Conservation (phyloP, 805 yeast genomes). For the Yamadazyma ubonensis region DNA sequence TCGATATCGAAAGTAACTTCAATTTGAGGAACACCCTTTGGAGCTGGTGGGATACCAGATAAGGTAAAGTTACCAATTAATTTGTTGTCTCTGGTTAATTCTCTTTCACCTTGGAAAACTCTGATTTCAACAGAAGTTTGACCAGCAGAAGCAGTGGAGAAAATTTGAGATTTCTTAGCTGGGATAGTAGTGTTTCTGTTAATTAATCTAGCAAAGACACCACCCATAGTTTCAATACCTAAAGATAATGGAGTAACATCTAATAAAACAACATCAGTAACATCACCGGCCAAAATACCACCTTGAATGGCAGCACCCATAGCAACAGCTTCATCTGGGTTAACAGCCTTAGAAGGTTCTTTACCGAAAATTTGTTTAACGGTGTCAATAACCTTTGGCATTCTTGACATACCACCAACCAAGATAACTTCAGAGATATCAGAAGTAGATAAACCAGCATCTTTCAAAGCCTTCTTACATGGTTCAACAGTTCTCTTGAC, state of each 20-base stretch:
- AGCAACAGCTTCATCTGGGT: conserved; percentile 94
- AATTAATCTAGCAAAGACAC: conserved; percentile 90
- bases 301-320: conserved; percentile 98
- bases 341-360: conserved; percentile 86
- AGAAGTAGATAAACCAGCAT: conserved; percentile 64
- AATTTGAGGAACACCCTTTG: conserved; percentile 92
- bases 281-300: conserved; percentile 93
- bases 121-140: conserved; percentile 96
- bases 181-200: conserved; percentile 96
- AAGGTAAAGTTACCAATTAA: conserved; percentile 95
- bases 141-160: conserved; percentile 95
- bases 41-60: conserved; percentile 93
- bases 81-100: conserved; percentile 95
- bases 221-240: conserved; percentile 98
- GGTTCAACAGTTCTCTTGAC: conserved; percentile 74
- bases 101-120: conserved; percentile 99
- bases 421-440: conserved; percentile 78
- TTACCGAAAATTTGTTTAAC: conserved; percentile 76
- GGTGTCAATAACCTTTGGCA: conserved; percentile 82
- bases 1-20: conserved; percentile 95
- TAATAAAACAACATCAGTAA: conserved; percentile 82
- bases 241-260: conserved; percentile 89
- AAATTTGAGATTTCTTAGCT: conserved; percentile 92
- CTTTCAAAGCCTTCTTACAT: conserved; percentile 78
- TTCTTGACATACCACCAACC: conserved; percentile 90